Conservation (phyloP, 2,329 filamentous ascomycete species). For the Alternaria brassicae region DNA sequence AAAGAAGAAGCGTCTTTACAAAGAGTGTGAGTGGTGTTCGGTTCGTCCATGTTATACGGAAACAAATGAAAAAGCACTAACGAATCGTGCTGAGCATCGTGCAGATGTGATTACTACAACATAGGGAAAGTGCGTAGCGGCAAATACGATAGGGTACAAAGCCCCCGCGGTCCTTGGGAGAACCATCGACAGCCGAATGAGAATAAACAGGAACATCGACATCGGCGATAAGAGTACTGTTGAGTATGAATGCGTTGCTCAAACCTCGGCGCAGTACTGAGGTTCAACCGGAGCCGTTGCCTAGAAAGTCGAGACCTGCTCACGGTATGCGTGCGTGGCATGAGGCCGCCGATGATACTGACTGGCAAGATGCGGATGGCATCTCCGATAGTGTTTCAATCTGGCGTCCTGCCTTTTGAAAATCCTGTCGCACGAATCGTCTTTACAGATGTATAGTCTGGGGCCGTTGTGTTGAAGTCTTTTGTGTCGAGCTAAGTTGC, state of each 20-base stretch:
- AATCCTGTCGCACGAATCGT: not conserved
- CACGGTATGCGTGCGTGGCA: not conserved
- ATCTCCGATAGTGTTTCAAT: not conserved
- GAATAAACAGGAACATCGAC: not conserved
- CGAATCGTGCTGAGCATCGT: not conserved
- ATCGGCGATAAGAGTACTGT: not conserved
- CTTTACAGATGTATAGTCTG: not conserved
- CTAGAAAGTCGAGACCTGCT: not conserved
- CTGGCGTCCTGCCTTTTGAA: not conserved
- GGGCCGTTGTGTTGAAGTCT: not conserved
- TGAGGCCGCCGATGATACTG: not conserved
- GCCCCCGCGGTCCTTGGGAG: accelerated
- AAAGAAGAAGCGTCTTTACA: not conserved
- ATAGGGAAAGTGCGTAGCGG: not conserved
- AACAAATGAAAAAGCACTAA: not conserved
- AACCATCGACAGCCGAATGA: not conserved
- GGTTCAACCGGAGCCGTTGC: not conserved
- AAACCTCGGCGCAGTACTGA: not conserved
- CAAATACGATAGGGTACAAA: not conserved
- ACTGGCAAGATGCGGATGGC: not conserved
- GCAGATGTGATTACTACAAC: not conserved
- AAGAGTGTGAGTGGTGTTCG: not conserved
- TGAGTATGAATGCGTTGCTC: not conserved
- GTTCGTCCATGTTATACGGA: not conserved
- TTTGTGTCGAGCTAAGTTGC: not conserved